Percentiles rank a stretch among this genome's conserved stretches.
phyloP scores from a whole-genome alignment of 2,329 filamentous ascomycete species.

The Berkeleyomyces rouxiae region DNA sequence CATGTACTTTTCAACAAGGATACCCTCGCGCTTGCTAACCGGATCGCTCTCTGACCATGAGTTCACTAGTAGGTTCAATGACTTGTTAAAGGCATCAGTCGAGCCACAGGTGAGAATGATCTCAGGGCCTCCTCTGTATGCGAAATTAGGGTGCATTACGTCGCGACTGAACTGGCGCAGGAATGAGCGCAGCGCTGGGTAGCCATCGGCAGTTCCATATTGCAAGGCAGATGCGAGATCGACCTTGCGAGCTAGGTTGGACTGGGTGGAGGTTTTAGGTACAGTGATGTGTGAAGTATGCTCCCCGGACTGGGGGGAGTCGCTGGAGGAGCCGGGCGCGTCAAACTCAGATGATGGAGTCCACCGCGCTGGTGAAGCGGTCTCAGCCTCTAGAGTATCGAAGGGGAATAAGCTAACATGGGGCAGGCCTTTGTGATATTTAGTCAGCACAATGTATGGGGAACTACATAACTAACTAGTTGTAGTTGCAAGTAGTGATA shows the following conservation, averaged over 20 bases:
- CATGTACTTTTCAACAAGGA: constrained; percentile 65
- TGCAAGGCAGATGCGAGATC: constrained; percentile 71
- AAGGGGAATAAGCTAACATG: constrained; percentile 74
- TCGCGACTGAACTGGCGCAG: constrained; percentile 62
- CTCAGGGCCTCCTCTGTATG: constrained; percentile 61
- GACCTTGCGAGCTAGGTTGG: constrained; percentile 50
- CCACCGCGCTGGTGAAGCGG: constrained; percentile 59
- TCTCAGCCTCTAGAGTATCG: constrained; percentile 73
- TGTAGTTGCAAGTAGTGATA: too few relatives aligned
- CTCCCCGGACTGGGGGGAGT: constrained; percentile 15
- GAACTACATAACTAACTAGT: not conserved
- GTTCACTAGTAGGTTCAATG: constrained; percentile 58
- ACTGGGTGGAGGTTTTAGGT: constrained; percentile 45
- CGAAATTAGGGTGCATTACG: constrained; percentile 63
- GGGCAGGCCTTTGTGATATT: constrained; percentile 46
- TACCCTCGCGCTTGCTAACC: constrained; percentile 51
- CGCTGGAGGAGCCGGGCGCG: constrained; percentile 6
- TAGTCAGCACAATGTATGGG: not conserved
- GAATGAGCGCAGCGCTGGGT: constrained; percentile 62
- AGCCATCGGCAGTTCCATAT: constrained; percentile 70
- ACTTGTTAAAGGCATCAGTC: constrained; percentile 74
- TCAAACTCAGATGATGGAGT: constrained; percentile 30
- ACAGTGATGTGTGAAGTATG: constrained; percentile 44
- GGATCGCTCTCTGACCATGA: constrained; percentile 53
- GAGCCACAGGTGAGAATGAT: constrained; percentile 65